These are phyloP conservation scores for Aspergillus coremiiformis DNA, from an alignment of 495 filamentous ascomycete genomes.

Conservation along the genomic window DNA sequence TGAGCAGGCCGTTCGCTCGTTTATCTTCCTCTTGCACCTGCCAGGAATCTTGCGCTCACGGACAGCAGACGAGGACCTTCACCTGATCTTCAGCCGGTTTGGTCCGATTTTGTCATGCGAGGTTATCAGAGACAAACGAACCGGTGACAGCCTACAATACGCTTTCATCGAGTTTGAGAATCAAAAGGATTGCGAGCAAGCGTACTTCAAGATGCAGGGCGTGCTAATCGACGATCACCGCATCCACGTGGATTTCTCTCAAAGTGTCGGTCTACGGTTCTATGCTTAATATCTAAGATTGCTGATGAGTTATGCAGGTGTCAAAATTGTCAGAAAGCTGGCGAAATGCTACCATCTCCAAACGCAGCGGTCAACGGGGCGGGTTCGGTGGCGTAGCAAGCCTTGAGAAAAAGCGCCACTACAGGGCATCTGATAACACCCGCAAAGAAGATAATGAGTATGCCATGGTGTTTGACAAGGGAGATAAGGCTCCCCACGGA, in stretches of 20 bases:
- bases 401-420: conserved; percentile 86
- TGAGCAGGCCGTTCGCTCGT: conserved; percentile 1
- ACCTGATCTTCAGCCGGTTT: conserved; percentile 95
- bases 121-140: conserved; percentile 90
- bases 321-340: conserved; percentile 85
- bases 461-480: conserved; percentile 77
- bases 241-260: conserved; percentile 97
- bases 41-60: neutral
- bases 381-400: conserved; percentile 85
- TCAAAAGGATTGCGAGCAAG: conserved; percentile 85
- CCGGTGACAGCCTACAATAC: conserved; percentile 92
- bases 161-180: conserved; percentile 96
- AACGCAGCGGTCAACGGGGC: conserved; percentile 61
- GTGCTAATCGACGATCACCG: conserved; percentile 95
- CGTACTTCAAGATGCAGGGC: conserved; percentile 97
- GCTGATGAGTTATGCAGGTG: conserved; percentile 41
- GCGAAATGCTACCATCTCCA: conserved; percentile 80
- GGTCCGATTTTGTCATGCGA: conserved; percentile 93
- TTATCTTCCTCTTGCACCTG: neutral
- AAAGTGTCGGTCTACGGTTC: conserved; percentile 58
- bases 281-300: neutral
- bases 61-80: conserved; percentile 73
- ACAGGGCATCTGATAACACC: conserved; percentile 59
- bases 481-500: conserved; percentile 41
- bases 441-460: conserved; percentile 56